Conservation (phyloP, 2,329 filamentous ascomycete genomes). For the Chrysoporthe deuterocubensis region DNA sequence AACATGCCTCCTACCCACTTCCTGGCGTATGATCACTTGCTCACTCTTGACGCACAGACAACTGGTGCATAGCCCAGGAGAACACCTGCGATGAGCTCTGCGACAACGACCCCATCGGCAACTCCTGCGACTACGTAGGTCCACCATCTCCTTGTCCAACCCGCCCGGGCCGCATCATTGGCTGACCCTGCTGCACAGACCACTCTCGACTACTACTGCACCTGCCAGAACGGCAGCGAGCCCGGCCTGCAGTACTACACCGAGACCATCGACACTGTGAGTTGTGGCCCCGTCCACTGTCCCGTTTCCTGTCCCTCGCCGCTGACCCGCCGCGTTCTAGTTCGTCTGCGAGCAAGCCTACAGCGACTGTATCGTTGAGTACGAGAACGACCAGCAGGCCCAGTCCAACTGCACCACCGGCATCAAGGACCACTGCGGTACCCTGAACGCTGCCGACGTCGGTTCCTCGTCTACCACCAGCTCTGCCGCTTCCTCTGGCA, state of each 20-base stretch:
- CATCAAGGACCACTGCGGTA: slow-evolving; percentile 54
- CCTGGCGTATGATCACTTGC: slow-evolving; percentile 2
- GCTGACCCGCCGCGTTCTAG: slow-evolving; percentile 35
- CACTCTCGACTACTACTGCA: slow-evolving; percentile 53
- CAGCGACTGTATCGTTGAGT: slow-evolving; percentile 49
- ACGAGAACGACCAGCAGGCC: slow-evolving; percentile 45
- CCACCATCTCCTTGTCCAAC: not conserved
- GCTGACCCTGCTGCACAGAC: slow-evolving; percentile 36
- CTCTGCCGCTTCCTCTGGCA: slow-evolving; percentile 24
- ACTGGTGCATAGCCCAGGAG: slow-evolving; percentile 56
- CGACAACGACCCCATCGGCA: slow-evolving; percentile 41
- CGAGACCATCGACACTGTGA: slow-evolving; percentile 54
- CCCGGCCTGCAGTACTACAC: slow-evolving; percentile 58
- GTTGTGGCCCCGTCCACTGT: slow-evolving; percentile 22
- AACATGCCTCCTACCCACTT: too few relatives aligned
- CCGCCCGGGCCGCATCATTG: slow-evolving; percentile 19
- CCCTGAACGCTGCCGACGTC: slow-evolving; percentile 40
- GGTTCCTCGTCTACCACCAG: slow-evolving; percentile 22
- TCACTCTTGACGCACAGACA: slow-evolving; percentile 42
- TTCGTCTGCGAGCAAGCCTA: slow-evolving; percentile 58
- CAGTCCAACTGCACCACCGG: slow-evolving; percentile 54
- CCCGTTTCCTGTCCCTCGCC: slow-evolving; percentile 9
- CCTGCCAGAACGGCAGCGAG: slow-evolving; percentile 52
- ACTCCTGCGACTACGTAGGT: slow-evolving; percentile 54
- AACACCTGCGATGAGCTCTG: slow-evolving; percentile 57